phyloP scores from a whole-genome alignment of 2,329 filamentous ascomycete species.

The Ramularia endophylla region DNA sequence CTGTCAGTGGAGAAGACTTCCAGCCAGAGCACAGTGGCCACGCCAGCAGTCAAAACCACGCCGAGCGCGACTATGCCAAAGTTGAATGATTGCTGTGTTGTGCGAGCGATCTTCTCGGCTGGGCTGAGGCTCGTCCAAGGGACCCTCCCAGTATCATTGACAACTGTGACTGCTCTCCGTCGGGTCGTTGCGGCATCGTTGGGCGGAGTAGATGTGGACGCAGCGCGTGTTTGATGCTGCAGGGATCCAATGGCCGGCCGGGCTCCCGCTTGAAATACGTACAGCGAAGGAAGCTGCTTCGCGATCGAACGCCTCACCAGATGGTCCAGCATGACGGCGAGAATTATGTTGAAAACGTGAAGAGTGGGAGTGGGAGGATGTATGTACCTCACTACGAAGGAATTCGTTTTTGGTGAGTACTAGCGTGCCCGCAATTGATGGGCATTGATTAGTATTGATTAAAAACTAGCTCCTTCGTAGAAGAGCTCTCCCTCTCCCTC shows the following conservation, averaged over 20 bases:
- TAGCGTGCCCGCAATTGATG: too few species aligned
- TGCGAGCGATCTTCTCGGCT: constrained; percentile 73
- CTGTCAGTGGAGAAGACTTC: constrained; percentile 80
- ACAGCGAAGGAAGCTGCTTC: constrained; percentile 8
- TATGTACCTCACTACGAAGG: too few species aligned
- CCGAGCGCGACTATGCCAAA: constrained; percentile 71
- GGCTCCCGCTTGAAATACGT: constrained; percentile 8
- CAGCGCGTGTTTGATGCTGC: constrained; percentile 11
- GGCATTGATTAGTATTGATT: too few species aligned
- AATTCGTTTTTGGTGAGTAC: too few species aligned
- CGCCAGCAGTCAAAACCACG: constrained; percentile 68
- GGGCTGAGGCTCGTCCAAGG: constrained; percentile 72
- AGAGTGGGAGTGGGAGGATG: too few species aligned
- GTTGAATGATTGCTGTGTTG: constrained; percentile 88
- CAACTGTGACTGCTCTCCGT: constrained; percentile 68
- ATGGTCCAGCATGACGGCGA: constrained; percentile 10
- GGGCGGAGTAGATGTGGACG: constrained; percentile 21
- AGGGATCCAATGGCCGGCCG: constrained; percentile 5
- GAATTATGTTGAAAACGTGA: too few species aligned
- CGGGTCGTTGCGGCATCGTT: constrained; percentile 40
- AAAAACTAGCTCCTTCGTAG: too few species aligned
- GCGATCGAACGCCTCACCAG: constrained; percentile 5
- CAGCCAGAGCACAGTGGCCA: constrained; percentile 70
- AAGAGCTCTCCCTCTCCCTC: too few species aligned
- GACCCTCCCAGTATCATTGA: constrained; percentile 79